Base-by-base conservation (phyloP, 176 grass and related monocot species). In the Miscanthus lutarioriparius region DNA sequence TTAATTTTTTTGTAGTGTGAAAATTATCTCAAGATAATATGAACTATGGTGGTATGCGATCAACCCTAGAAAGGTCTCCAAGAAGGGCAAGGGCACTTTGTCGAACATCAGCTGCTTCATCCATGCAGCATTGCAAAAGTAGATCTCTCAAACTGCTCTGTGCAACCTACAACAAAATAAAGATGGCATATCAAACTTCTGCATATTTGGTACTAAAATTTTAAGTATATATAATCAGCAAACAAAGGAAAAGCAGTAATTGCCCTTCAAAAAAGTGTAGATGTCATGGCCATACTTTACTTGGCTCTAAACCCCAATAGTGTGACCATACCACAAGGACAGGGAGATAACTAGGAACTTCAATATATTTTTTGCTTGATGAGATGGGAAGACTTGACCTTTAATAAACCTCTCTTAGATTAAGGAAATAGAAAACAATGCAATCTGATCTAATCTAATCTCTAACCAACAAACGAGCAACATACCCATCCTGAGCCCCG, bases 11-110 rank as follows among this genome's bases (percentile, higher is more conserved):
- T 40, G 19, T 44, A 70, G 2, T 13, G 53, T 8, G 6, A 16
- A 77, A 77, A 71, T 49, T 44, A 32, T 38, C 36, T 39, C 20
- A 30, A 65, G 12, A 49, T 37, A 64, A 48, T 58, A 67, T 67
- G 17, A 64, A 23, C 27, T 77, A 65, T 40, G 26, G 62, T 88
- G 72, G 23, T 85, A 77, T 25, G 70, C 10, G 85, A 43, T 90
- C 76, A 89, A 98, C 96, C 86, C 91, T 98, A 76, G 96, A 92
- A 81, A 98, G 88, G 81, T 98, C 96, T 72, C 96, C 96, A 11
- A 98, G 91, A 84, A 98, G 93, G 64, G 96, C 91, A 77, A 98
- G 78, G 27, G 93, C 93, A 78, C 96, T 98, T 83, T 98, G 96
- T 68, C 96, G 91, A 91, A 95, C 86, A 93, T 98, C 93, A 79